Evolutionary conservation across 768 basidiomycete genomes (phyloP).

Genomic region (Gymnopilus junonius): DNA sequence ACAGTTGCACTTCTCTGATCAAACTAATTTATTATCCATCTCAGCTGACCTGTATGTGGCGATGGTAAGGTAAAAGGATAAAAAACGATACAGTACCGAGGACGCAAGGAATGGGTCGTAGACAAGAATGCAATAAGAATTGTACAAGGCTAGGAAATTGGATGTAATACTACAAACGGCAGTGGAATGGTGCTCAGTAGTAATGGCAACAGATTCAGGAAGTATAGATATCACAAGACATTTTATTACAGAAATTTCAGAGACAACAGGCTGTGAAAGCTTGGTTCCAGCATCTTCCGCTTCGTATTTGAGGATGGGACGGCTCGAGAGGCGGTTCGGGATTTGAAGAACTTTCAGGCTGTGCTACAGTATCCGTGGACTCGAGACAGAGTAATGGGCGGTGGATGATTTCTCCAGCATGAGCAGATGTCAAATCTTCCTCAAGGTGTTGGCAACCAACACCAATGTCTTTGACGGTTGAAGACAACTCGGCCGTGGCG

Average conservation of each 20-base stretch:
- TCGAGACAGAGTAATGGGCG: conserved; percentile 9
- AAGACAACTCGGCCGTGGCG: conserved; percentile 9
- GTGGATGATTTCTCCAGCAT: background rate
- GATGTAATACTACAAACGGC: background rate
- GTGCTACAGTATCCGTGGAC: conserved; percentile 31
- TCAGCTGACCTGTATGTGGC: background rate
- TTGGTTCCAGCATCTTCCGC: background rate
- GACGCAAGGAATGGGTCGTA: background rate
- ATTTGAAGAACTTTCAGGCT: conserved; percentile 6
- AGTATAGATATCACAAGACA: background rate
- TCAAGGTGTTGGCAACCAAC: background rate
- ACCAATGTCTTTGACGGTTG: background rate
- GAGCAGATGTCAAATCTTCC: background rate
- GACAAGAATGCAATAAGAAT: background rate
- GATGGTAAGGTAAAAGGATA: background rate
- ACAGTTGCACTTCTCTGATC: background rate
- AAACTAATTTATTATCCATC: background rate
- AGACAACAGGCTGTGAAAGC: background rate
- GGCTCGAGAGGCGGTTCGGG: background rate
- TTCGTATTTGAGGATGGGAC: background rate
- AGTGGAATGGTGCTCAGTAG: no score
- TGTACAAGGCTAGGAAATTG: background rate
- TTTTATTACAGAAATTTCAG: background rate
- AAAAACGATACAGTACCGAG: background rate
- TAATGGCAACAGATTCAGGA: background rate